A percentile compares a stretch with the other conserved stretches of the same genome.
These are phyloP conservation scores for Auricularia sp. DNA, from an alignment of 768 basidiomycete genomes.

Conservation along the genomic window DNA sequence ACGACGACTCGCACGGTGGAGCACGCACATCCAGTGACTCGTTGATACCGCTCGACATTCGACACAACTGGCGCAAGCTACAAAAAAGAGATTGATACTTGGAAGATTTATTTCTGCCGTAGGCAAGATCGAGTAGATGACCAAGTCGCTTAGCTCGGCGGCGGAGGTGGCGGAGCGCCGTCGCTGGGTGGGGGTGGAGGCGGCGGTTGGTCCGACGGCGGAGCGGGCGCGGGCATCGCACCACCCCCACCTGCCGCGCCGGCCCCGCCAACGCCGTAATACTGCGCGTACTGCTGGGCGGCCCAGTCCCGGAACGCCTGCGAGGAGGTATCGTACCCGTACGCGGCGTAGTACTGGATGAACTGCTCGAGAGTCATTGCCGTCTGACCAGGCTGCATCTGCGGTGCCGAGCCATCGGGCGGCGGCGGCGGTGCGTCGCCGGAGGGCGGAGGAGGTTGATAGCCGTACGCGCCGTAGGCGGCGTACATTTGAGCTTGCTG, in stretches of 20 bases:
- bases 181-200: constrained; percentile 27
- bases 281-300: not conserved
- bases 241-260: not conserved
- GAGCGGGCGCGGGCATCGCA: constrained; percentile 12
- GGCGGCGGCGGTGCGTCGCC: constrained; percentile 35
- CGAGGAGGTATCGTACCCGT: not conserved
- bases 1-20: too few relatives aligned
- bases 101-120: too few relatives aligned
- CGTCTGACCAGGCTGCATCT: constrained; percentile 5
- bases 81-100: too few relatives aligned
- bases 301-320: not conserved
- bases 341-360: constrained; percentile 6
- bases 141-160: not conserved
- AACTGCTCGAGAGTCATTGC: not conserved
- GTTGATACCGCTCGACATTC: too few relatives aligned
- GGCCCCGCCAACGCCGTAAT: not conserved
- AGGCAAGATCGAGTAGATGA: too few relatives aligned
- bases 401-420: constrained; percentile 17
- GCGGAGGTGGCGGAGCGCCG: constrained; percentile 25
- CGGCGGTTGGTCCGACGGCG: constrained; percentile 25
- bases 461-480: constrained; percentile 50
- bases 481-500: constrained; percentile 77
- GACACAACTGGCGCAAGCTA: too few relatives aligned
- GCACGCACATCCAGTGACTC: too few relatives aligned
- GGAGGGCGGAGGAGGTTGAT: constrained; percentile 33